These are phyloP conservation scores for Neopestalotiopsis sp. DNA, from an alignment of 2,329 filamentous ascomycete species.

Conservation along the genomic window DNA sequence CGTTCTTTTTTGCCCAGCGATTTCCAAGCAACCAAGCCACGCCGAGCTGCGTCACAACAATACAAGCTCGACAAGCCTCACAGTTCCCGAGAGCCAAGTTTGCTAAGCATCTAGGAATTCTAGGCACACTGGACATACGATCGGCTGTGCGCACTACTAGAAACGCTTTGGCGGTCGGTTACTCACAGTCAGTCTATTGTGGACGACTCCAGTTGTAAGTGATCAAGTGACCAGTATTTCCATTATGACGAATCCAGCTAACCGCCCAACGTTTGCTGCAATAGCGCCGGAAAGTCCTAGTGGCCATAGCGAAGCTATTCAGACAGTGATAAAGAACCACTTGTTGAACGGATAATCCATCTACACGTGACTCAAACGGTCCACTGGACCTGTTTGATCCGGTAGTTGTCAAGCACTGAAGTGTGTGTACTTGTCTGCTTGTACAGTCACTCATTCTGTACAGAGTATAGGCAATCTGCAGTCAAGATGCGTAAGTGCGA, in stretches of 20 bases:
- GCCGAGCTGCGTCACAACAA: background rate
- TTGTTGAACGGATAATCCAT: too few relatives aligned
- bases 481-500: slow-evolving; percentile 1
- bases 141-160: too few relatives aligned
- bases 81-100: background rate
- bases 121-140: background rate
- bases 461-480: background rate
- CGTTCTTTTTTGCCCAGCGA: background rate
- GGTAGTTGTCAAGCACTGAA: background rate
- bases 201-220: background rate
- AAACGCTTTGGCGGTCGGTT: background rate
- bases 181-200: background rate
- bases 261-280: background rate
- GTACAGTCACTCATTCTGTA: background rate
- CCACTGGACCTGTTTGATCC: slow-evolving; percentile 3
- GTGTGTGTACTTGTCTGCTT: background rate
- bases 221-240: background rate
- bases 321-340: background rate
- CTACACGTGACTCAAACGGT: background rate
- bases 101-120: background rate
- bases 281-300: too few relatives aligned
- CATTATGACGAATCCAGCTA: slow-evolving; percentile 2
- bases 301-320: background rate
- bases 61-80: background rate
- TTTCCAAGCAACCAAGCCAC: background rate